Base-by-base conservation (phyloP, 2,329 filamentous ascomycete species). In the Alternaria sp. region DNA sequence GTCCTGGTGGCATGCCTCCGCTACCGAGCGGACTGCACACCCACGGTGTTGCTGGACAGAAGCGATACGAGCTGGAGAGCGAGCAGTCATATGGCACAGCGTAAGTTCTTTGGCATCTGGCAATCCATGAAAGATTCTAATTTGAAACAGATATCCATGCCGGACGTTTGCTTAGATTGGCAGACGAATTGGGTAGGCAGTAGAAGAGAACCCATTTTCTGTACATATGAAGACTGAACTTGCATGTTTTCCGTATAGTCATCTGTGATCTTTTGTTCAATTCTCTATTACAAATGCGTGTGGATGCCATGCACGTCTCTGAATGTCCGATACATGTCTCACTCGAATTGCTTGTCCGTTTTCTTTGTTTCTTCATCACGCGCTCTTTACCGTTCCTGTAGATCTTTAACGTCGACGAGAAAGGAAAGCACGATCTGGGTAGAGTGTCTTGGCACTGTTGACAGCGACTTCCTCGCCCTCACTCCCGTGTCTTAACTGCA, bases 1-100 rank as follows among this genome's bases (percentile, higher is more conserved):
- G 91, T 51, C 84, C 90, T 42, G 84, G 90, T 70, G 93, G 94
- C 1, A 78, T 99, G 79, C 95, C 95, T 56, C 95, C 95, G n/a
- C 80, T 90, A 72, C 95, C 94, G 14, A 88, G 88, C 71, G 89
- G 91, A n/a, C 80, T 88, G 78, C 86, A 79, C 66, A 58, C 82
- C 67, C 70, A 83, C 24, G 56, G 54, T 58, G 83, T 84, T 41
- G 76, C 82, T 61, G 86, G 87, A 81, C 83, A 88, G 73, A 86
- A 89, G 74, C 88, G 93, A 77, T 86, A 89, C 79, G 88, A 96
- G 71, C 73, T 91, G 71, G 79, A 82, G 33, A 80, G 82, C 71
- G 88, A 93, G 73, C 85, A 90, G 72, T 85, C 89, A 59, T 97
- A 96, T 63, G 74, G 70, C 17, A 61, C 54, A 50, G 66, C 70